Evolutionary conservation across 1,139 yeast genomes (phyloP).

Genomic region (Pichia cactophila): DNA sequence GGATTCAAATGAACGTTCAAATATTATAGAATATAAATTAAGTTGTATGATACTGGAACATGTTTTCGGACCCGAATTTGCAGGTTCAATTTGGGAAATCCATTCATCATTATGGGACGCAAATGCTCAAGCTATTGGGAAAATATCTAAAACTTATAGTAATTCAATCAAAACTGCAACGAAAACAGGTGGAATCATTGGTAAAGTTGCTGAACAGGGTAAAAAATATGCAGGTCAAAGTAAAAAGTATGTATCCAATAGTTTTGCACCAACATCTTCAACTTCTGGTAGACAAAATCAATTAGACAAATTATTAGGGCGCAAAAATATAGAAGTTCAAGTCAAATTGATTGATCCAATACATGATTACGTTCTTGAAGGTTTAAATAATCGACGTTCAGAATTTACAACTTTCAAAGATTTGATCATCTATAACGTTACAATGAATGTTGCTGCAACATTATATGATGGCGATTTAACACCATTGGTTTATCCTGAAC

Average conservation of each 20-base stretch:
- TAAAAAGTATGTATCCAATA: constrained; percentile 39
- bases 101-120: constrained; percentile 60
- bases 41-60: constrained; percentile 55
- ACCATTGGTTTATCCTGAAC: constrained; percentile 50
- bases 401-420: constrained; percentile 47
- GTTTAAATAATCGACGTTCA: constrained; percentile 39
- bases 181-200: constrained; percentile 35
- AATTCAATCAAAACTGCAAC: constrained; percentile 28
- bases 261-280: constrained; percentile 15
- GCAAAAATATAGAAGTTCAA: constrained; percentile 41
- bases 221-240: constrained; percentile 37
- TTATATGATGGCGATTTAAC: constrained; percentile 44
- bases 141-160: constrained; percentile 37
- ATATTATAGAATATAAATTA: constrained; percentile 49
- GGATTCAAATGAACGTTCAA: constrained; percentile 59
- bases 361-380: constrained; percentile 57
- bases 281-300: constrained; percentile 26
- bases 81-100: constrained; percentile 37
- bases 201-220: constrained; percentile 31
- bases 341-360: constrained; percentile 59
- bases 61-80: constrained; percentile 36
- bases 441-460: constrained; percentile 66
- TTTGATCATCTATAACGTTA: constrained; percentile 52
- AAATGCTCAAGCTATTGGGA: constrained; percentile 43
- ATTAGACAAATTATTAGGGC: constrained; percentile 45